Evolutionary conservation across 805 yeast species (phyloP).

Genomic region (fission yeast (Schizosaccharomyces pombe)): DNA sequence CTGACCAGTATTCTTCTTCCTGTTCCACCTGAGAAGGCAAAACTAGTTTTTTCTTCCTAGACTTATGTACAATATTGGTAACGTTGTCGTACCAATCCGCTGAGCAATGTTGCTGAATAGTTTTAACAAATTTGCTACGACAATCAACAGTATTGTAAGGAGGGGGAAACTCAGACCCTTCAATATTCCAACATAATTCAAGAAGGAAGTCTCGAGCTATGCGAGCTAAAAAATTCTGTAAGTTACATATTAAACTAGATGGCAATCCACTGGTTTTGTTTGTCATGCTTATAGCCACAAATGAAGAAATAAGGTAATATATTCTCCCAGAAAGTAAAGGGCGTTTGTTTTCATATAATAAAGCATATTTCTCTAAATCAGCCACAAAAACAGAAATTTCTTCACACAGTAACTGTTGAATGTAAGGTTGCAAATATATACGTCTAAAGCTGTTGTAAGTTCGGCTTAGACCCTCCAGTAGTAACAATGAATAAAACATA

Average conservation of each 20-base stretch:
- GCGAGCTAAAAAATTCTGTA: not conserved
- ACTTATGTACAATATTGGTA: not conserved
- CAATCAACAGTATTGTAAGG: not conserved
- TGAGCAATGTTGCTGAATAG: not conserved
- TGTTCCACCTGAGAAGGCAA: not conserved
- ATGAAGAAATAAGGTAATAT: not conserved
- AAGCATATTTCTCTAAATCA: not conserved
- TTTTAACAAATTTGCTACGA: not conserved
- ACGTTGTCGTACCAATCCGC: not conserved
- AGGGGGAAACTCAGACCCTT: not conserved
- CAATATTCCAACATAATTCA: not conserved
- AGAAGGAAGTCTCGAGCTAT: not conserved
- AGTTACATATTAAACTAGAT: too few relatives aligned
- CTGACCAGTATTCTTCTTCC: not conserved
- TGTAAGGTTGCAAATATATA: not conserved
- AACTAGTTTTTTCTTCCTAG: not conserved
- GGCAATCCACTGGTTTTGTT: too few relatives aligned
- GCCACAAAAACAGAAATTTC: not conserved
- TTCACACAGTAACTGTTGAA: not conserved
- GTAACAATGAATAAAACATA: not conserved
- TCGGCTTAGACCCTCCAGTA: not conserved
- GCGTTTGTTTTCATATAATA: too few relatives aligned
- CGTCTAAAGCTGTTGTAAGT: not conserved
- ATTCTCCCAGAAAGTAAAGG: not conserved
- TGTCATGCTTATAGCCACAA: not conserved